These are phyloP conservation scores for Hansenula lynferdii DNA, from an alignment of 1,139 yeast genomes.

Conservation along the genomic window DNA sequence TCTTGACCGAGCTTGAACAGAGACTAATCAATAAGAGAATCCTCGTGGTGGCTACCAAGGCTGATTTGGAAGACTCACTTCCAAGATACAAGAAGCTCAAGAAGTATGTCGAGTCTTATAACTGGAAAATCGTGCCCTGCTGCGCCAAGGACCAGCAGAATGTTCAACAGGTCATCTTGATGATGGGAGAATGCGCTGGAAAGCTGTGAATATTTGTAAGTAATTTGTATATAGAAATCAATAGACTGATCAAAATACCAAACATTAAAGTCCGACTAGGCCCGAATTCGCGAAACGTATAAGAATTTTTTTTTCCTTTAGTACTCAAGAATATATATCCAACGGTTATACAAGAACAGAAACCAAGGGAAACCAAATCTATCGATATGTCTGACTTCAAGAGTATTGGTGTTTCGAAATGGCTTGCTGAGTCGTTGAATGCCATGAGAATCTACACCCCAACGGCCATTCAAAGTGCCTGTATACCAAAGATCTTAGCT, in stretches of 20 bases:
- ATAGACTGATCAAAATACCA: background rate
- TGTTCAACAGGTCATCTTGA: conserved; percentile 58
- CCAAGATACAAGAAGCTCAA: conserved; percentile 40
- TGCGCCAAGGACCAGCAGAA: conserved; percentile 76
- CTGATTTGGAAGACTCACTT: conserved; percentile 59
- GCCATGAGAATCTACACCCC: conserved; percentile 84
- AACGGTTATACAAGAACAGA: background rate
- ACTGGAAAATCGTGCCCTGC: conserved; percentile 78
- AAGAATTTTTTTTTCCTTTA: conserved; percentile 1
- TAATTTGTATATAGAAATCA: background rate
- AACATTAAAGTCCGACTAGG: too few relatives aligned
- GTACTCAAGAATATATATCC: background rate
- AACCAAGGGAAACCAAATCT: background rate
- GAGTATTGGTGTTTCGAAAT: conserved; percentile 66
- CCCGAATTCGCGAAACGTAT: conserved; percentile 1
- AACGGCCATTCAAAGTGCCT: conserved; percentile 80
- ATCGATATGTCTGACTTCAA: background rate
- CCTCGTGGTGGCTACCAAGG: conserved; percentile 85
- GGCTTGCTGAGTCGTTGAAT: conserved; percentile 78
- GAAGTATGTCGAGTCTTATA: conserved; percentile 34
- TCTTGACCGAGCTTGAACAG: conserved; percentile 69
- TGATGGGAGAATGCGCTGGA: conserved; percentile 68
- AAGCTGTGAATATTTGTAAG: conserved; percentile 12
- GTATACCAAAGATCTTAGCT: conserved; percentile 78
- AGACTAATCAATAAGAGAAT: conserved; percentile 57